A percentile compares a stretch with the other conserved stretches of the same genome.
These are phyloP conservation scores for Oxyria digyna DNA, from an alignment of 148 eudicot species.

Conservation along the genomic window DNA sequence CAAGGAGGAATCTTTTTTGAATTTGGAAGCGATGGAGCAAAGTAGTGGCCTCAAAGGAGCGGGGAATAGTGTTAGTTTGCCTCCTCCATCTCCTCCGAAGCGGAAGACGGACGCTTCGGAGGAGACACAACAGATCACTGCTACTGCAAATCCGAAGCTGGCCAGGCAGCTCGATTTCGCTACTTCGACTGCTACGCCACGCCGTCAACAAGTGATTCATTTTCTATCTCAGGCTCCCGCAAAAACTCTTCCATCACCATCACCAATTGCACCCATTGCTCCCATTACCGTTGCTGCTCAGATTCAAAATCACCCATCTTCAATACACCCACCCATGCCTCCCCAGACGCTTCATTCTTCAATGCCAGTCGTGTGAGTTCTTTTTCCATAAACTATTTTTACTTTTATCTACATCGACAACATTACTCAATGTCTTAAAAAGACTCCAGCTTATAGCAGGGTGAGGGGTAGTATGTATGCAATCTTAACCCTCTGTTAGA, in stretches of 20 bases:
- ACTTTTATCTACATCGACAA: too few species aligned
- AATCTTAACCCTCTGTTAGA: too few species aligned
- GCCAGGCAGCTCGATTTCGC: conserved; percentile 73
- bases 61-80: conserved; percentile 31
- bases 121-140: conserved; percentile 7
- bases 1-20: conserved; percentile 6
- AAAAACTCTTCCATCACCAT: neutral
- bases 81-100: conserved; percentile 22
- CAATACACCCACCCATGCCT: conserved; percentile 4
- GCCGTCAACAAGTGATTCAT: neutral
- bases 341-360: neutral
- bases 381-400: neutral
- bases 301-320: neutral
- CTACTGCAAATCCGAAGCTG: conserved; percentile 39
- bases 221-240: conserved; percentile 3
- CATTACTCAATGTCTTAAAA: too few species aligned
- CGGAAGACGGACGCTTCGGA: conserved; percentile 11
- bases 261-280: too few species aligned
- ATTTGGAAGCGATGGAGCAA: conserved; percentile 9
- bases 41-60: too few species aligned
- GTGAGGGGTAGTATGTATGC: too few species aligned
- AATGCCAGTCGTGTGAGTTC: conserved; percentile 5
- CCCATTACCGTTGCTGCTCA: neutral
- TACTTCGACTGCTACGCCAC: conserved; percentile 13
- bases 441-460: too few species aligned